Evolutionary conservation across 352 stramenopile species (phyloP), one percentile per base, ranked within the genome.

Genomic region (Phytophthora sp.): DNA sequence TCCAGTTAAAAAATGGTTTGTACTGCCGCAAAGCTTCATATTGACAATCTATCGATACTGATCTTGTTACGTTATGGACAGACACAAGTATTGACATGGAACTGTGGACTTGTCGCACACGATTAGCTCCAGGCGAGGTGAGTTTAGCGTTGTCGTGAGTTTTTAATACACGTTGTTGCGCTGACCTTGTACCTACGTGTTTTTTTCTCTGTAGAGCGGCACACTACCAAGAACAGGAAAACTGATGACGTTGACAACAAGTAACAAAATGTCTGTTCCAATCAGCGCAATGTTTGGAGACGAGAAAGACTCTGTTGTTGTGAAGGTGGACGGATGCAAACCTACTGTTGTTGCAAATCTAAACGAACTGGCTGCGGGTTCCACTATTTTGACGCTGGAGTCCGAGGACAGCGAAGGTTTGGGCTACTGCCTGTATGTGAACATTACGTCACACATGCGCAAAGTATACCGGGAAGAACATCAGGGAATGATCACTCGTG

Each of bases 391-490:
- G 45, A 86, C 75, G 1, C 67, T 95, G 18, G 82, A 94, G 13
- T 74, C 87, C 15, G 83, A 92, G 51, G 72, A 90, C 6, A 71
- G 59, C 2, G 38, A 74, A 42, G 60, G 72, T 1, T 75, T 82
- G 2, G 88, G 86, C 12, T 96, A 94, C 50, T 96, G 88, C 41
- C 62, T 96, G 8, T 95, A 92, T 54, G 85, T 96, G 30, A 92
- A 87, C 45, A 89, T 92, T 35, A 79, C 81, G 6, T 82, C 82
- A 9, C 80, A 89, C 54, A 90, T 94, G 73, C 79, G 88, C 15
- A 95, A 96, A 34, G 87, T 96, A 9, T 96, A 95, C 64, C 76
- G 87, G 20, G 88, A 96, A 78, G 84, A 96, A 23, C 83, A 95
- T 18, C 84, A 92, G 53, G 82, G 84, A 24, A 74, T 91, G 38